Percentiles rank a stretch among this genome's conserved stretches.
These are phyloP conservation scores for Gossypium aridum DNA, from an alignment of 441 rosid species.

Conservation along the genomic window DNA sequence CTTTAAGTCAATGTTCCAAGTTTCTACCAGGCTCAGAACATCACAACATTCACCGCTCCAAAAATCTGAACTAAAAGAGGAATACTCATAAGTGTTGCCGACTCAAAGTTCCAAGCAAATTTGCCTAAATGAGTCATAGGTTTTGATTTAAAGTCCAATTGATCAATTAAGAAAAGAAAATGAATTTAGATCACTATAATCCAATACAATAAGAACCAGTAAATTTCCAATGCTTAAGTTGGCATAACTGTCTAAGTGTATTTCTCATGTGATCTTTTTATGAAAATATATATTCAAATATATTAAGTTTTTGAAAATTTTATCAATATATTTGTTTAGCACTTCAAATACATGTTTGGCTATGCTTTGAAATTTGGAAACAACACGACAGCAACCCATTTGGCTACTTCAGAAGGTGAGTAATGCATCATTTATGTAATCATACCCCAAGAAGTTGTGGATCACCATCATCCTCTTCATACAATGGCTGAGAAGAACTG, in stretches of 20 bases:
- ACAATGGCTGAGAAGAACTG: conserved; percentile 16
- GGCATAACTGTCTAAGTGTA: background rate
- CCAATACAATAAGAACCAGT: background rate
- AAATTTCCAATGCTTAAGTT: background rate
- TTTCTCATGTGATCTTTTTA: background rate
- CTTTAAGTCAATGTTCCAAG: conserved; percentile 1
- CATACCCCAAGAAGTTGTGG: conserved; percentile 27
- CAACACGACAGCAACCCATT: background rate
- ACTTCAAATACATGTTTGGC: background rate
- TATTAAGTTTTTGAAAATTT: background rate
- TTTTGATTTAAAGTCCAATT: background rate
- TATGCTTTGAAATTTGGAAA: background rate
- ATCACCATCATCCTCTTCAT: conserved; percentile 21
- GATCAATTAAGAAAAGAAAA: conserved; percentile 6
- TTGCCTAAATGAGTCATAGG: background rate
- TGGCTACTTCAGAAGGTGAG: background rate
- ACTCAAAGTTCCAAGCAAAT: conserved; percentile 6
- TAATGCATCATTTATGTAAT: background rate
- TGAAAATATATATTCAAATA: background rate
- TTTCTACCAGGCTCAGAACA: background rate
- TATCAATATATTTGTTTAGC: background rate
- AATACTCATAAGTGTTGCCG: background rate
- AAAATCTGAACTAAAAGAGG: background rate
- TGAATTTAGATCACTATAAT: background rate
- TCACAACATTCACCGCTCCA: background rate